Evolutionary conservation across 768 basidiomycete species (phyloP).

Genomic region (Xerocomellus amylosporus): DNA sequence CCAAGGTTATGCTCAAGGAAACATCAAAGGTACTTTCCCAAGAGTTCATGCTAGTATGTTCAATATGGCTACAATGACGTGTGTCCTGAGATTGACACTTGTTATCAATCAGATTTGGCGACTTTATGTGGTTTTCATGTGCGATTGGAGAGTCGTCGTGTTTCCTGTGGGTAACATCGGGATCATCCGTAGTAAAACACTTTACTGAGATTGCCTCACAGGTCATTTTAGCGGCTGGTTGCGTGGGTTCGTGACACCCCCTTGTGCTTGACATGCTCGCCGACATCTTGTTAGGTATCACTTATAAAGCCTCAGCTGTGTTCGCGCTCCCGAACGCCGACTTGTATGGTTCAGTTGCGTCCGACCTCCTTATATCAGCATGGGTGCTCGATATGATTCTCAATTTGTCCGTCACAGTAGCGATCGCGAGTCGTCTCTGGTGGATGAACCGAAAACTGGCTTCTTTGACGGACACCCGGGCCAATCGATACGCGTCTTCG

Average conservation of each 20-base stretch:
- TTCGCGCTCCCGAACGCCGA: not conserved
- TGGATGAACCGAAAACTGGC: not conserved
- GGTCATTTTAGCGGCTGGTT: not conserved
- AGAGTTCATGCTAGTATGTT: not conserved
- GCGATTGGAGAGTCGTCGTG: not conserved
- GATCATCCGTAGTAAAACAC: not conserved
- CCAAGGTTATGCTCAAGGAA: not conserved
- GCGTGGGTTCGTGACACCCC: not conserved
- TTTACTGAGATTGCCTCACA: not conserved
- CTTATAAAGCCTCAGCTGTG: not conserved
- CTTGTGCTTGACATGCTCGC: not conserved
- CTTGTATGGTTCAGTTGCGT: not conserved
- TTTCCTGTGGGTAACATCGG: not conserved
- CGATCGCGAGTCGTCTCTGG: not conserved
- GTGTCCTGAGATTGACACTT: not conserved
- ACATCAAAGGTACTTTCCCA: not conserved
- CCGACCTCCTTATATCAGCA: not conserved
- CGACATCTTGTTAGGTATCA: not conserved
- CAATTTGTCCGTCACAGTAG: not conserved
- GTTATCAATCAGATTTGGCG: not conserved
- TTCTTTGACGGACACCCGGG: not conserved
- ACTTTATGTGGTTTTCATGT: slow-evolving; percentile 2
- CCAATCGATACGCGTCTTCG: not conserved
- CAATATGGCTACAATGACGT: not conserved
- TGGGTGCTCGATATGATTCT: not conserved